Base-by-base conservation (phyloP, 2,329 filamentous ascomycete genomes). In the Rutstroemia sp. region DNA sequence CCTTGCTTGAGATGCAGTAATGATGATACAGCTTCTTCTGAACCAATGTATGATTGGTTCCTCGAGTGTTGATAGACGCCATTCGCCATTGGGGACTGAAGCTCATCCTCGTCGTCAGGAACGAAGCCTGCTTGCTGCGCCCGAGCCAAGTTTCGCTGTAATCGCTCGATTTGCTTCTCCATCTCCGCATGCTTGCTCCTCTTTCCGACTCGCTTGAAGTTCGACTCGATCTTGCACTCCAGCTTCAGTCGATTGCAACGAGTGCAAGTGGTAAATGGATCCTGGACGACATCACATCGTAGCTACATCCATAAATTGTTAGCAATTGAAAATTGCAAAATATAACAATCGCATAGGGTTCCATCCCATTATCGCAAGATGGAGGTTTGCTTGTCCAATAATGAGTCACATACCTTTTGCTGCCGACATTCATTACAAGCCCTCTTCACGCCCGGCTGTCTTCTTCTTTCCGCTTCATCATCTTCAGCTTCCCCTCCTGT, bases 351-450 rank as follows among this genome's bases (percentile, higher is more conserved):
- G n/a, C 46, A 34, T 14, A 6, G 25, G 2, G 5, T 19, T 23
- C n/a, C 6, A 6, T 48, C 44, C 30, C 44, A 34, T 49, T 19
- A 12, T 49, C 39, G 21, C 10, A 17, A 19, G 5, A 10, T 54
- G 4, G 19, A 38, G 56, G 54, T 48, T 50, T 49, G 51, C 8
- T 17, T 41, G 10, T 6, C 27, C 23, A 7, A 17, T 37, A 21
- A 48, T 37, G 53, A 42, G 30, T 68, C 69, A 77, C 75, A 79
- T 74, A 89, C 88, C 78, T 92, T 92, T 72, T 92, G 88, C 73
- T 92, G 88, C 60, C 88, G 80, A 69, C 88, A 92, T 71, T 92
- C 88, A 68, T 92, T 92, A 72, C 88, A 92, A 5, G 88, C 88
- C 65, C 89, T 79, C 75, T 92, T 90, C 49, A 87, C 84, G 54